phyloP scores from a whole-genome alignment of 306 rosid species.

The Gleditsia sinensis region DNA sequence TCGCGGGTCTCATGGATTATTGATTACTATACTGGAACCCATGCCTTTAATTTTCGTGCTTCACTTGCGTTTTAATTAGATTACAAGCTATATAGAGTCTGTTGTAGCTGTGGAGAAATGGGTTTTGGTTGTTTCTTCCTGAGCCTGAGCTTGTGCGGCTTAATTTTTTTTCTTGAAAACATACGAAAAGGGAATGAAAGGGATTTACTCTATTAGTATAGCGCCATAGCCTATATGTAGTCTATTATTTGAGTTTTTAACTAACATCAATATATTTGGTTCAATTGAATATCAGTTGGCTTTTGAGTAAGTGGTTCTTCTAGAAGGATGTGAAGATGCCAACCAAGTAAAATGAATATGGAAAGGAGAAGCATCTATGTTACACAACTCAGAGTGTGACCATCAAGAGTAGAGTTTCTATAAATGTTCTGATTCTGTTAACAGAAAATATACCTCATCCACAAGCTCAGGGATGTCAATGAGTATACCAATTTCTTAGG shows the following conservation, averaged over 20 bases:
- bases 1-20: background rate
- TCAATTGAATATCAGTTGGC: background rate
- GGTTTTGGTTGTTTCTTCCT: conserved; percentile 8
- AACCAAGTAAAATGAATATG: too few species aligned
- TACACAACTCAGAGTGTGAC: background rate
- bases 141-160: background rate
- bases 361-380: too few species aligned
- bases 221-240: background rate
- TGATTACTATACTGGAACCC: background rate
- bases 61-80: background rate
- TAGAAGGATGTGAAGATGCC: background rate
- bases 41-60: too few species aligned
- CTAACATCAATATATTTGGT: background rate
- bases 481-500: background rate
- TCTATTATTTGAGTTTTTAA: background rate
- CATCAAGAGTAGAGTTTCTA: background rate
- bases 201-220: background rate
- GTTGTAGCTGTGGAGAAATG: conserved; percentile 7
- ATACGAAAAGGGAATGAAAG: background rate
- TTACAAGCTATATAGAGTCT: background rate
- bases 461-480: background rate
- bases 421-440: background rate
- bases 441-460: background rate
- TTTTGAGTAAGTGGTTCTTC: background rate
- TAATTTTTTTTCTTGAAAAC: background rate